Evolutionary conservation across 2,329 filamentous ascomycete genomes (phyloP).

Genomic region (Aspergillus chevalieri): DNA sequence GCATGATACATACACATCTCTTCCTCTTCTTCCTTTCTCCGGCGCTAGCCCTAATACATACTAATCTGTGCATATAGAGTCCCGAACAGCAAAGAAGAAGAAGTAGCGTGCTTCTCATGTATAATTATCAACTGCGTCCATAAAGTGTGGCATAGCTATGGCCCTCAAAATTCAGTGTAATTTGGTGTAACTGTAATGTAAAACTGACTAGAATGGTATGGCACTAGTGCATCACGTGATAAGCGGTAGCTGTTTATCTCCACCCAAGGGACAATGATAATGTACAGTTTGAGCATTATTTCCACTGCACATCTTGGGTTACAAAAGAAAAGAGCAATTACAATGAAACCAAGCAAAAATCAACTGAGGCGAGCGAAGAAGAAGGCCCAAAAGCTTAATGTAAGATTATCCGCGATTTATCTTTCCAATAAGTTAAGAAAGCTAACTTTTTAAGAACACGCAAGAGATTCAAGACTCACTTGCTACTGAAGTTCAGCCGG

Average conservation of each 20-base stretch:
- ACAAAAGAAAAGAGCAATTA: background rate
- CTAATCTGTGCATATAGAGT: conserved; percentile 10
- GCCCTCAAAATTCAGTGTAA: too few species aligned
- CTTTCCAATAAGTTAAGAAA: background rate
- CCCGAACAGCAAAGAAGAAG: conserved; percentile 22
- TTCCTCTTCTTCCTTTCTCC: background rate
- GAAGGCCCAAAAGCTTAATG: conserved; percentile 77
- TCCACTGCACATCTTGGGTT: too few species aligned
- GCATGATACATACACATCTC: background rate
- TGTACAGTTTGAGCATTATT: too few species aligned
- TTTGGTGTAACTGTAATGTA: too few species aligned
- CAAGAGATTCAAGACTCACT: conserved; percentile 3
- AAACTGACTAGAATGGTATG: too few species aligned
- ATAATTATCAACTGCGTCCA: background rate
- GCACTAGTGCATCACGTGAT: too few species aligned
- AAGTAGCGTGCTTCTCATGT: conserved; percentile 7
- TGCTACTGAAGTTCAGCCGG: conserved; percentile 1
- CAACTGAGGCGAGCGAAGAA: conserved; percentile 88
- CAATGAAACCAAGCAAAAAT: conserved; percentile 79
- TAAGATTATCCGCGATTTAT: conserved; percentile 25
- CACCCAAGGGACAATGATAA: too few species aligned
- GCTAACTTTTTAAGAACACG: conserved; percentile 26
- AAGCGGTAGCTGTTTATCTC: too few species aligned
- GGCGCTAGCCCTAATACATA: conserved; percentile 1
- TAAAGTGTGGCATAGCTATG: too few species aligned